Base-by-base conservation (phyloP, 2,329 filamentous ascomycete species). In the Dothistroma pini region DNA sequence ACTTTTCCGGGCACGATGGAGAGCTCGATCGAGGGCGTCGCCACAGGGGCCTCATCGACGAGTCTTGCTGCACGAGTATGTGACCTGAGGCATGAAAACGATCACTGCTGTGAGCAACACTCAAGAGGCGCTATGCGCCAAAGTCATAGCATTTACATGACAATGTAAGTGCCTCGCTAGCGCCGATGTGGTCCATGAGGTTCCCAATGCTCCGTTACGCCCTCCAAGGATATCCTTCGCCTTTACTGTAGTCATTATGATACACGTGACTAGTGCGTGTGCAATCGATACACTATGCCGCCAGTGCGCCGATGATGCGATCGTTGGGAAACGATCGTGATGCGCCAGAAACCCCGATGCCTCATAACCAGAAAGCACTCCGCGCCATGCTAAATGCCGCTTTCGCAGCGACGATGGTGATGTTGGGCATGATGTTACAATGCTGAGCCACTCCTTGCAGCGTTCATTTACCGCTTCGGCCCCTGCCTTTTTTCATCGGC, bases 401-500 rank as follows among this genome's bases (percentile, higher is more conserved):
- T 54, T 21, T 57, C 49, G 53, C 55, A 56, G 41, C 58, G 60
- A 57, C 44, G 25, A 54, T 56, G 54, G 57, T 61, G 47, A 32
- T 41, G 31, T 35, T 47, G 47, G 29, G 52, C 52, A 57, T 44
- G 58, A 54, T 63, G 56, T 25, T 63, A 66, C 63, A 60, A 56
- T 55, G 25, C 57, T 59, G 47, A 51, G 44, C 29, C 6, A 50
- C 21, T 22, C 11, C 2, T 11, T 32, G 25, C 35, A 54, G 47
- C 34, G 35, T 49, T 64, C 54, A 67, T 58, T 67, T 67, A 35
- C 63, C 63, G 57, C 65, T 64, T 29, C 69, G 61, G 32, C 66
- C 68, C 54, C 69, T 70, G 58, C 66, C 66, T 70, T 82, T 85
- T 70, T 83, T 84, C 38, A 78, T 77, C 56, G 81, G 80, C 58